Percentiles rank a stretch among this genome's conserved stretches.
Conservation (phyloP, 805 yeast genomes). For the Sugiyamaella smithiae region DNA sequence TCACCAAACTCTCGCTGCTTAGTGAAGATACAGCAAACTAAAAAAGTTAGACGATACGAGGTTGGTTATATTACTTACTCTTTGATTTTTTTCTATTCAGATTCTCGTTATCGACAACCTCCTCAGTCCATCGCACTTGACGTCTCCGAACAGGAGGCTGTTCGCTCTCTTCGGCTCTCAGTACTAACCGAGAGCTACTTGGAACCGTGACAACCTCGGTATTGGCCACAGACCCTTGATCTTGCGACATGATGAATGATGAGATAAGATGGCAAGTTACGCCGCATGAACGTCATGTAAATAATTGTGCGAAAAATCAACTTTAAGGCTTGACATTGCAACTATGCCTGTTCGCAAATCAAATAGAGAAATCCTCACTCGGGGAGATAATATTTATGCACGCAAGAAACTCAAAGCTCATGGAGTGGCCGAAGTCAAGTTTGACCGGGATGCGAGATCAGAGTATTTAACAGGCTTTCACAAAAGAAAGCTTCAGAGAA, state of each 20-base stretch:
- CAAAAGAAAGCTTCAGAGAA: conserved; percentile 84
- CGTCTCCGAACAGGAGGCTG: conserved; percentile 33
- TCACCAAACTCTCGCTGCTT: conserved; percentile 39
- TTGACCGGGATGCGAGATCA: conserved; percentile 72
- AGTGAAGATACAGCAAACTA: conserved; percentile 62
- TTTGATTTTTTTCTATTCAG: conserved; percentile 87
- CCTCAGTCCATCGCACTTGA: conserved; percentile 79
- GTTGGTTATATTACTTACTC: conserved; percentile 29
- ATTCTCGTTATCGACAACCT: conserved; percentile 84
- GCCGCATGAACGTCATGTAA: neutral
- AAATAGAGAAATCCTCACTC: conserved; percentile 84
- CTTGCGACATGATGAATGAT: conserved; percentile 1
- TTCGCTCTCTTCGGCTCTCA: conserved; percentile 7
- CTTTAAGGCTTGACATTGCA: neutral
- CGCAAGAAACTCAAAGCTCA: conserved; percentile 59
- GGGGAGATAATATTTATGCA: conserved; percentile 73
- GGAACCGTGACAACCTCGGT: neutral
- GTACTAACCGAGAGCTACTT: conserved; percentile 10
- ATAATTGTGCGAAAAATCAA: neutral
- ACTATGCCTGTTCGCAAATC: conserved; percentile 19
- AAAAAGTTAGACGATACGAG: neutral
- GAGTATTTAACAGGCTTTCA: conserved; percentile 95
- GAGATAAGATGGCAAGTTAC: neutral
- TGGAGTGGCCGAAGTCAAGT: conserved; percentile 77
- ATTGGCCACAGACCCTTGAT: neutral